These are phyloP conservation scores for Beauveria medogensis DNA, from an alignment of 2,329 filamentous ascomycete genomes.

Conservation along the genomic window DNA sequence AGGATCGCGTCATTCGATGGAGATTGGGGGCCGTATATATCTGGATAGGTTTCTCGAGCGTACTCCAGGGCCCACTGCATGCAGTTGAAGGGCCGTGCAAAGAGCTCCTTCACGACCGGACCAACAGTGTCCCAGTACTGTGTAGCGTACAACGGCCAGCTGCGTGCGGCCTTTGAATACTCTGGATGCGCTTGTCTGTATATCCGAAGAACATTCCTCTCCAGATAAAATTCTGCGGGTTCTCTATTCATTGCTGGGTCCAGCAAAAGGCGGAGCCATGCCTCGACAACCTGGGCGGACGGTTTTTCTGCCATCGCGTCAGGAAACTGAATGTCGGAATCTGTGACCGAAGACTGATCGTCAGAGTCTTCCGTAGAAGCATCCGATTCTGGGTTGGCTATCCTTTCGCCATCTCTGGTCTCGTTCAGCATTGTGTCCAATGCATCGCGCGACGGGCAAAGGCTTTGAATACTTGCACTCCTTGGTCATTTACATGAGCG, in stretches of 20 bases:
- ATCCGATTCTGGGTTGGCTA: neutral
- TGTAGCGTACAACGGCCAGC: constrained; percentile 21
- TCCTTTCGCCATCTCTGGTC: neutral
- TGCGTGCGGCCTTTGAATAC: constrained; percentile 20
- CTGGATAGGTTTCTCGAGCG: constrained; percentile 22
- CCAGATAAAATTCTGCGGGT: constrained; percentile 21
- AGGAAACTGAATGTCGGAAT: neutral
- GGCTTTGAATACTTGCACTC: neutral
- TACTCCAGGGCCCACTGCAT: constrained; percentile 30
- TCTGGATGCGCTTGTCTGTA: constrained; percentile 18
- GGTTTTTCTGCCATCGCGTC: neutral
- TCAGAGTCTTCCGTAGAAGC: neutral
- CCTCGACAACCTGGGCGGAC: neutral
- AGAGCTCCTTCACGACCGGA: constrained; percentile 21
- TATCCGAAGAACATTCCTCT: constrained; percentile 17
- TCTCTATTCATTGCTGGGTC: constrained; percentile 16
- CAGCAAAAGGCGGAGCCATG: constrained; percentile 8
- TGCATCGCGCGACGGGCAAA: neutral
- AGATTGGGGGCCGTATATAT: constrained; percentile 16
- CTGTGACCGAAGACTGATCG: neutral
- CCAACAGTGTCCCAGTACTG: constrained; percentile 21
- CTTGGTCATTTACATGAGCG: neutral
- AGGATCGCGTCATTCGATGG: constrained; percentile 18
- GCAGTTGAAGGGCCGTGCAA: constrained; percentile 23
- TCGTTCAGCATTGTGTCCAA: constrained; percentile 3